Base-by-base conservation (phyloP, 2,329 filamentous ascomycete genomes). In the Raffaelea ambrosiae region DNA sequence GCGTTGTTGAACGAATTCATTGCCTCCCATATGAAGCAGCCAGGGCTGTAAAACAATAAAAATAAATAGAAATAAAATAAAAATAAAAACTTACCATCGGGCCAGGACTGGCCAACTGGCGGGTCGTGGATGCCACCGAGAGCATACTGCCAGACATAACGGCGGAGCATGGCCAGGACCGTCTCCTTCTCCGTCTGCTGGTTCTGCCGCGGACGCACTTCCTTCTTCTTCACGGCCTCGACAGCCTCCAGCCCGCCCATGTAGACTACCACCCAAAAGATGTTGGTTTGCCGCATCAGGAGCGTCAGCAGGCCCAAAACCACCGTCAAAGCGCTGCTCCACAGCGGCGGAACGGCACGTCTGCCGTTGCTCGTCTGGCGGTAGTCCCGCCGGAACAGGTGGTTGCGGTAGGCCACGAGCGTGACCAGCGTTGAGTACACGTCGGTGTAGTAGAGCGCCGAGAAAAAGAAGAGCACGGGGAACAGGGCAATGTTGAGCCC, bases 391-490 rank as follows among this genome's bases (percentile, higher is more conserved):
- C 77, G 71, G 21, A 59, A 51, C 4, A 81, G 63, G 51, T 77
- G 75, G 48, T 75, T 69, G 33, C 75, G 68, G 59, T 90, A 93
- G 1, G 81, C 79, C 2, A 80, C 62, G 9, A 96, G 67, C 0
- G 96, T 87, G 1, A 81, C 74, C 8, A 86, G 70, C 0, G 89
- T 86, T 0, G 91, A 94, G 44, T 86, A 73, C 3, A 96, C 77
- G 63, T 98, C 93, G 0, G 93, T 98, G 63, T 98, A 98, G 64
- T 95, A 98, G 8, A 98, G 71, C 0, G 81, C 89, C 0, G 88
- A 93, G 65, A 98, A 98, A 74, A 98, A 98, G 72, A 95, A 96
- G 1, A 98, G 64, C 0, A 90, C 79, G 0, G 93, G 93, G 53
- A 97, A 96, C 0, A 95, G 70, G 18, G 81, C 81, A 38, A 95